phyloP scores from a whole-genome alignment of 371 early-diverging fungal genomes.

The Mucor saturninus region DNA sequence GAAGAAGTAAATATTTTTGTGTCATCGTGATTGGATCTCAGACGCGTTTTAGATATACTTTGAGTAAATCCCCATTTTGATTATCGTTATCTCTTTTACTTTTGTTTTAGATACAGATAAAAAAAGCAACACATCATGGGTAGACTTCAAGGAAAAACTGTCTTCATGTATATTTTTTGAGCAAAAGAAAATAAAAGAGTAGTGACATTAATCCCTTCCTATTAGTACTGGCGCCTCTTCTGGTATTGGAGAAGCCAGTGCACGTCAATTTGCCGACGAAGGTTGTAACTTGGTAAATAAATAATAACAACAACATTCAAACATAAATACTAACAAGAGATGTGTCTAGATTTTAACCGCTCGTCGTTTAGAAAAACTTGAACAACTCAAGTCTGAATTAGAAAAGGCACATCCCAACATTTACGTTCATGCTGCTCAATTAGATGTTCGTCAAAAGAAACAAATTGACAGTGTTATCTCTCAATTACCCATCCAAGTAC shows the following conservation, averaged over 20 bases:
- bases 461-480: conserved; percentile 63
- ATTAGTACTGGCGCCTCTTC: conserved; percentile 90
- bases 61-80: too few relatives aligned
- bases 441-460: conserved; percentile 77
- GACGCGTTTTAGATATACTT: too few relatives aligned
- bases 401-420: conserved; percentile 55
- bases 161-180: conserved; percentile 49
- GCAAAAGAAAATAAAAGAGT: neutral
- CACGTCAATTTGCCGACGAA: conserved; percentile 83
- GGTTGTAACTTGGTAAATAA: conserved; percentile 75
- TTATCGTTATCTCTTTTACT: too few relatives aligned
- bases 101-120: too few relatives aligned
- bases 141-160: conserved; percentile 60
- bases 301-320: conserved; percentile 5
- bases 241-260: conserved; percentile 89
- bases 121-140: conserved; percentile 22
- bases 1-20: too few relatives aligned
- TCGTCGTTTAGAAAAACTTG: conserved; percentile 76
- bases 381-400: conserved; percentile 60
- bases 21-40: too few relatives aligned
- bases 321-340: neutral
- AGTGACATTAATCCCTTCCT: neutral
- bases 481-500: conserved; percentile 59
- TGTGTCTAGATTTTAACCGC: conserved; percentile 72
- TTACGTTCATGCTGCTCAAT: conserved; percentile 62